Conservation (phyloP, 2,329 filamentous ascomycete species). For the Hypocreales sp. region DNA sequence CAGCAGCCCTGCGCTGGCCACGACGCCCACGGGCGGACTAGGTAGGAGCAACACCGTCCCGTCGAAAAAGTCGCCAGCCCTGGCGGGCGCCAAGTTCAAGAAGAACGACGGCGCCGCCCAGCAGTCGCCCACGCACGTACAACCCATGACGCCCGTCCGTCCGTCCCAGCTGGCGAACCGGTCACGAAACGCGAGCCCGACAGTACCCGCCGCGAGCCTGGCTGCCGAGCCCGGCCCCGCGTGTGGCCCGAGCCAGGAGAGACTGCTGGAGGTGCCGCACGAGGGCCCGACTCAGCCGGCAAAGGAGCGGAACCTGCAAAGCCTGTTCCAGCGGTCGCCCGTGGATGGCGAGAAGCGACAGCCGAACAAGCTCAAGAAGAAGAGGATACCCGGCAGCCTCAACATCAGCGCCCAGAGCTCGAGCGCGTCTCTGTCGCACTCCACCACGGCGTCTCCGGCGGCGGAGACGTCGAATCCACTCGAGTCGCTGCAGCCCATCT, state of each 20-base stretch:
- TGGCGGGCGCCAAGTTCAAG: slow-evolving; percentile 52
- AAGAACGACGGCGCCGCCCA: slow-evolving; percentile 15
- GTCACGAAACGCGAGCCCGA: slow-evolving; percentile 10
- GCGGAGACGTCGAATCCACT: slow-evolving; percentile 30
- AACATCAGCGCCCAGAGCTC: slow-evolving; percentile 89
- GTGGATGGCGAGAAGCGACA: slow-evolving; percentile 48
- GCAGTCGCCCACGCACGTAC: slow-evolving; percentile 17
- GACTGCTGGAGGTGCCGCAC: slow-evolving; percentile 25
- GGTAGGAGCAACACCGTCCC: slow-evolving; percentile 78
- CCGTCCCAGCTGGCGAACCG: slow-evolving; percentile 6
- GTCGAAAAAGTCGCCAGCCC: slow-evolving; percentile 69
- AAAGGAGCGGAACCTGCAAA: slow-evolving; percentile 52
- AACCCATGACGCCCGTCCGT: slow-evolving; percentile 21
- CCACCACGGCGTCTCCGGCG: slow-evolving; percentile 28
- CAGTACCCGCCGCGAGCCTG: slow-evolving; percentile 9
- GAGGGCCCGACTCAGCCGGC: slow-evolving; percentile 39
- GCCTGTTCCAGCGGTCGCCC: slow-evolving; percentile 56
- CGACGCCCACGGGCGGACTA: slow-evolving; percentile 40
- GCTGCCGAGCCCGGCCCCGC: slow-evolving; percentile 13
- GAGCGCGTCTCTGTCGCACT: slow-evolving; percentile 50
- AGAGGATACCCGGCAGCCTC: slow-evolving; percentile 56
- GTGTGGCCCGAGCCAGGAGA: slow-evolving; percentile 32
- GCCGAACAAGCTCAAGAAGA: slow-evolving; percentile 88
- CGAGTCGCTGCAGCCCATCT: slow-evolving; percentile 14
- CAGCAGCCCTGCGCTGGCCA: slow-evolving; percentile 39